Percentiles rank a stretch among this genome's conserved stretches.
phyloP scores from a whole-genome alignment of 1,284 basidiomycete genomes.

The Cystobasidium pallidum region DNA sequence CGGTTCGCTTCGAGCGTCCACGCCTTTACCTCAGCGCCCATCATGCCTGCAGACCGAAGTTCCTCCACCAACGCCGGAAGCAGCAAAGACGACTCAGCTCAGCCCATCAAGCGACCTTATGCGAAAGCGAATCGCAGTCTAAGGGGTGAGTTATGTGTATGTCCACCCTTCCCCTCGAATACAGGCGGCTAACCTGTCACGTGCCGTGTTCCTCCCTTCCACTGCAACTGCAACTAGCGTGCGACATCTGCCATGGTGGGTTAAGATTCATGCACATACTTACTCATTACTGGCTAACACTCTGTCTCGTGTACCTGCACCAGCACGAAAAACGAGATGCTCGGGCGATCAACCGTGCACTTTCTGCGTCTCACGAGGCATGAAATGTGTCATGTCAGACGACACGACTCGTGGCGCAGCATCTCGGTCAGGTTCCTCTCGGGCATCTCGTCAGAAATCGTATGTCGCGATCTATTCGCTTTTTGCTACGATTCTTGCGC shows the following conservation, averaged over 20 bases:
- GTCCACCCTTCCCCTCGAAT: no score
- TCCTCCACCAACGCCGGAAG: not conserved
- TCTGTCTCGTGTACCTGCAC: not conserved
- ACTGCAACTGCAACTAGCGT: no score
- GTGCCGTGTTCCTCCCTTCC: no score
- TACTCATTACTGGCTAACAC: not conserved
- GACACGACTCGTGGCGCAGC: not conserved
- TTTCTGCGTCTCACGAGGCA: conserved; percentile 11
- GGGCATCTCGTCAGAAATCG: not conserved
- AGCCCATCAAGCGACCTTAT: not conserved
- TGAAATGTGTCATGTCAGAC: conserved; percentile 14
- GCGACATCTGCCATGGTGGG: conserved; percentile 21
- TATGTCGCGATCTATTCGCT: not conserved
- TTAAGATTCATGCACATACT: not conserved
- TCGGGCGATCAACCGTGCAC: conserved; percentile 23
- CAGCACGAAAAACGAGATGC: conserved; percentile 30
- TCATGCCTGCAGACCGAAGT: conserved; percentile 4
- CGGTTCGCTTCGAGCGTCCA: not conserved
- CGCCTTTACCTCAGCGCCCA: not conserved
- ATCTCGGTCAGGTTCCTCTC: not conserved
- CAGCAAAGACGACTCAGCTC: not conserved
- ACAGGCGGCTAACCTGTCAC: no score
- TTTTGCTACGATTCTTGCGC: not conserved
- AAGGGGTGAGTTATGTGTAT: conserved; percentile 4
- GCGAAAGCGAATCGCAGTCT: conserved; percentile 17